These are phyloP conservation scores for Aaosphaeria arxii DNA, from an alignment of 2,329 filamentous ascomycete genomes.

Conservation along the genomic window DNA sequence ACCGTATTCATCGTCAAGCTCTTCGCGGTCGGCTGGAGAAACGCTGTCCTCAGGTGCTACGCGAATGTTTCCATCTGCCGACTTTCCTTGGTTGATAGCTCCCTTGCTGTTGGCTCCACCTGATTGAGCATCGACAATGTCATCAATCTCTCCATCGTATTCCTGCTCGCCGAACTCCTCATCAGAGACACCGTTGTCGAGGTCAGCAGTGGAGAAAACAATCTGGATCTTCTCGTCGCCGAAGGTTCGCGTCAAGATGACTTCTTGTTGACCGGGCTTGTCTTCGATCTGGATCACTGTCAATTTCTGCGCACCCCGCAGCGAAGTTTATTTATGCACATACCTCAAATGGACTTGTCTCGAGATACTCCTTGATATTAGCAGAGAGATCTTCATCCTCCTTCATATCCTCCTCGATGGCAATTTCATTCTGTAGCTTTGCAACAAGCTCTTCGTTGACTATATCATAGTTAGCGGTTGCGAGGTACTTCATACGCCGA, in stretches of 20 bases:
- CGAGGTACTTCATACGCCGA: no score
- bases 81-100: conserved; percentile 53
- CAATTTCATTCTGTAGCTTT: conserved; percentile 65
- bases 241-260: conserved; percentile 77
- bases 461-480: conserved; percentile 13
- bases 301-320: neutral
- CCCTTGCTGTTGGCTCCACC: conserved; percentile 57
- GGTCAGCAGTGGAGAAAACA: conserved; percentile 80
- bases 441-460: conserved; percentile 74
- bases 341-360: conserved; percentile 80
- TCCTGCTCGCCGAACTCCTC: conserved; percentile 56
- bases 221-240: conserved; percentile 89
- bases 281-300: conserved; percentile 58
- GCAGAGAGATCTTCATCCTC: conserved; percentile 68
- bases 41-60: conserved; percentile 56
- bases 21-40: conserved; percentile 57
- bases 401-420: conserved; percentile 75
- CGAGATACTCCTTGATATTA: conserved; percentile 82
- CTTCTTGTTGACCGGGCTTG: conserved; percentile 79
- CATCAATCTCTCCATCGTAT: conserved; percentile 46
- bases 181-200: conserved; percentile 51
- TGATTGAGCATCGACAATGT: conserved; percentile 46
- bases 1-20: conserved; percentile 55
- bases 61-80: conserved; percentile 51
- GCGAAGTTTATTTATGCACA: neutral